phyloP scores from a whole-genome alignment of 2,329 filamentous ascomycete genomes.

The Alternaria arborescens region DNA sequence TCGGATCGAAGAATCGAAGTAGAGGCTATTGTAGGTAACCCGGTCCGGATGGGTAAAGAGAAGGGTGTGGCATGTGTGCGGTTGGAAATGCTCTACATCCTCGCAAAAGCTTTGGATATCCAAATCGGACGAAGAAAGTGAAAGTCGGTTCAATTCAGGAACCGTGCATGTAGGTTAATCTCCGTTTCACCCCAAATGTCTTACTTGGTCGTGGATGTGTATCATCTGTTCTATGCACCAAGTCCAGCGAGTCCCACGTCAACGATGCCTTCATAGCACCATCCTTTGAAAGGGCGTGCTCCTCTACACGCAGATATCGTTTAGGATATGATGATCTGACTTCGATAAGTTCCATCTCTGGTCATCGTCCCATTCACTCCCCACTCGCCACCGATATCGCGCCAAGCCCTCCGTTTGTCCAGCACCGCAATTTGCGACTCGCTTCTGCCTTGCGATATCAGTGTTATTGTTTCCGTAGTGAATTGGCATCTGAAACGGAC shows the following conservation, averaged over 20 bases:
- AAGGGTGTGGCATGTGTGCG: conserved; percentile 53
- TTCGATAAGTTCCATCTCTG: background rate
- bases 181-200: background rate
- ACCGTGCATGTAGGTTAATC: background rate
- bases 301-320: background rate
- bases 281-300: background rate
- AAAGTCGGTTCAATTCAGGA: background rate
- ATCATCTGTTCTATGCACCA: background rate
- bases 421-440: background rate
- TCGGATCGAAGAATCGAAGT: conserved; percentile 56
- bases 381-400: background rate
- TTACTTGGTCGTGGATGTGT: background rate
- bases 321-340: background rate
- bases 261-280: background rate
- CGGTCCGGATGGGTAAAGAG: conserved; percentile 53
- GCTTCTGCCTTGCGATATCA: conserved; percentile 2
- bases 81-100: conserved; percentile 56
- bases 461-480: background rate
- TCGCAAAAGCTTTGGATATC: conserved; percentile 55
- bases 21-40: conserved; percentile 61
- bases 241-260: background rate
- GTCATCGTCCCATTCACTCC: conserved; percentile 6
- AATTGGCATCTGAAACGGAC: background rate
- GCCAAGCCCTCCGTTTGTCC: conserved; percentile 13
- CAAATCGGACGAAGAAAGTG: conserved; percentile 30